Evolutionary conservation across 257 asterid species (phyloP).

Genomic region (Mitragyna speciosa): DNA sequence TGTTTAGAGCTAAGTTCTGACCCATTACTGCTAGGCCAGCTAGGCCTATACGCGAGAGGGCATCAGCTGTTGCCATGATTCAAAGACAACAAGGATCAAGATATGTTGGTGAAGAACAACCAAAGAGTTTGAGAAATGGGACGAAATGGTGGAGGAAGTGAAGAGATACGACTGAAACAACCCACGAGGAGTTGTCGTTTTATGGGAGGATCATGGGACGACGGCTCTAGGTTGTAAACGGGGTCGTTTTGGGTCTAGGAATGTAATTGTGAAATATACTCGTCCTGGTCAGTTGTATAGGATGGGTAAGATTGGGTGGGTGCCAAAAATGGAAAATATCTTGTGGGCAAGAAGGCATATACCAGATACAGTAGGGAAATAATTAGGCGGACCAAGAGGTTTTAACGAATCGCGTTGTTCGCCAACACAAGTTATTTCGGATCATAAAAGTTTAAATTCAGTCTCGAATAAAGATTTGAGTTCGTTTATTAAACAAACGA

Average conservation of each 20-base stretch:
- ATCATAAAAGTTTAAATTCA: too few species aligned
- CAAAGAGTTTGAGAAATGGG: neutral
- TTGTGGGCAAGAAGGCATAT: neutral
- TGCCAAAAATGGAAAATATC: neutral
- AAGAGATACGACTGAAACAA: constrained; percentile 42
- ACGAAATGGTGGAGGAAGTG: constrained; percentile 29
- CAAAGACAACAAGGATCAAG: constrained; percentile 9
- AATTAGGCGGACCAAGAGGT: too few species aligned
- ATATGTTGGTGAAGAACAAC: neutral
- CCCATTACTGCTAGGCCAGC: constrained; percentile 93
- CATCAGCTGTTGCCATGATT: constrained; percentile 32
- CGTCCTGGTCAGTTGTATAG: too few species aligned
- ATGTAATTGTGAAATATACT: too few species aligned
- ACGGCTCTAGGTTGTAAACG: constrained; percentile 20
- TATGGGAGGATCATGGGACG: constrained; percentile 6
- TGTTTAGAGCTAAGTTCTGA: constrained; percentile 81
- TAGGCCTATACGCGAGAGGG: constrained; percentile 66
- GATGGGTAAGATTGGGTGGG: too few species aligned
- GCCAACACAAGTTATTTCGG: too few species aligned
- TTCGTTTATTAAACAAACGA: too few species aligned
- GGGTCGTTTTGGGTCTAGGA: neutral
- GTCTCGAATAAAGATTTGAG: too few species aligned
- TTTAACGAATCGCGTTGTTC: too few species aligned
- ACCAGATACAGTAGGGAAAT: too few species aligned
- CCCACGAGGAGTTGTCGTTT: constrained; percentile 32